These are phyloP conservation scores for Fusarium sp. DNA, from an alignment of 2,329 filamentous ascomycete species.

Conservation along the genomic window DNA sequence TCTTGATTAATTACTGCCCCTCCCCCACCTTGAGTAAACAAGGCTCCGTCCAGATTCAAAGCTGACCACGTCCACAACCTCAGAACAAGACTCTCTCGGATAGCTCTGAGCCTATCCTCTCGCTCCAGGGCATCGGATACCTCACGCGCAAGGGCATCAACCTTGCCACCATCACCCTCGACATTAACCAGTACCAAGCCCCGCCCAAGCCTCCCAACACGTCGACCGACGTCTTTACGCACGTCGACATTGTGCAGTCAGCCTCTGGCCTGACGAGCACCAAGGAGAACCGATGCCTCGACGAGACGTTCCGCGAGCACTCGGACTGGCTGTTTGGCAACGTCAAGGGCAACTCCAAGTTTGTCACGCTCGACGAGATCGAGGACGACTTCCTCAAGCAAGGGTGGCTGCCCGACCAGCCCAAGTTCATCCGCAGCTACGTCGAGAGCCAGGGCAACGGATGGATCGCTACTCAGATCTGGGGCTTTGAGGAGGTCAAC, in stretches of 20 bases:
- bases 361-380: slow-evolving; percentile 59
- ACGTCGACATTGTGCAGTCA: slow-evolving; percentile 79
- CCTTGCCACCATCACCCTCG: slow-evolving; percentile 75
- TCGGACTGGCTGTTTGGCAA: slow-evolving; percentile 83
- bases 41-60: neutral
- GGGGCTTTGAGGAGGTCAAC: slow-evolving; percentile 68
- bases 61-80: slow-evolving; percentile 6
- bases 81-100: slow-evolving; percentile 83
- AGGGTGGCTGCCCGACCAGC: slow-evolving; percentile 71
- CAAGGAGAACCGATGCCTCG: slow-evolving; percentile 65
- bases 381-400: slow-evolving; percentile 67
- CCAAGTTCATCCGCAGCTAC: slow-evolving; percentile 70
- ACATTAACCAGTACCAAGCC: slow-evolving; percentile 66
- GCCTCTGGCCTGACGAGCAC: slow-evolving; percentile 79
- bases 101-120: slow-evolving; percentile 74
- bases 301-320: slow-evolving; percentile 70
- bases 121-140: slow-evolving; percentile 79
- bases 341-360: slow-evolving; percentile 70
- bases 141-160: slow-evolving; percentile 78
- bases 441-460: slow-evolving; percentile 65
- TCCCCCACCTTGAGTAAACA: neutral
- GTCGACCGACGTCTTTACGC: slow-evolving; percentile 57
- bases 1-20: neutral
- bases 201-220: slow-evolving; percentile 55
- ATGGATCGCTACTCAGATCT: slow-evolving; percentile 69